These are phyloP conservation scores for Metarhizium guizhouense DNA, from an alignment of 2,329 filamentous ascomycete genomes.

Conservation along the genomic window DNA sequence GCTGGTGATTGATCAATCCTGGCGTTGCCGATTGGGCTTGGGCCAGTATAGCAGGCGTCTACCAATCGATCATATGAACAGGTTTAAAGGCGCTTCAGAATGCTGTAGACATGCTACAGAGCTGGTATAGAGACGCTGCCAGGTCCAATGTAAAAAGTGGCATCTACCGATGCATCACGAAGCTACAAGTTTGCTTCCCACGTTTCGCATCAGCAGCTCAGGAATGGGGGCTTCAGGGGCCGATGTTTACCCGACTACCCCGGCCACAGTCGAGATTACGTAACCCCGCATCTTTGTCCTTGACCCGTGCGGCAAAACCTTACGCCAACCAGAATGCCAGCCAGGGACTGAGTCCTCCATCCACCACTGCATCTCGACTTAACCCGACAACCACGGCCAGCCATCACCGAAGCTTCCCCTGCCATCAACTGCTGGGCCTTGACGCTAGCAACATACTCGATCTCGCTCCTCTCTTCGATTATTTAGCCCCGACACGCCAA, in stretches of 20 bases:
- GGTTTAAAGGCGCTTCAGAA: no score
- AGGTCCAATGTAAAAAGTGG: no score
- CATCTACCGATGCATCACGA: no score
- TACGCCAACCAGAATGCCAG: conserved; percentile 27
- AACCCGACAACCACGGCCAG: conserved; percentile 11
- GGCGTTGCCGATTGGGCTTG: no score
- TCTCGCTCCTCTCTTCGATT: conserved; percentile 8
- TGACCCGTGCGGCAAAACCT: conserved; percentile 29
- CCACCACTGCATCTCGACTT: conserved; percentile 20
- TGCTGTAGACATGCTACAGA: no score
- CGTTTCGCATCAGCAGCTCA: no score
- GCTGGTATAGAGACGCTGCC: no score
- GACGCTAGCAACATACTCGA: background rate
- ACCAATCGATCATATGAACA: no score
- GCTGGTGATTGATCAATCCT: no score
- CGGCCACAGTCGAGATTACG: background rate
- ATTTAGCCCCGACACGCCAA: conserved; percentile 14
- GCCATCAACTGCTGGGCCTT: conserved; percentile 7
- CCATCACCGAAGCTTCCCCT: conserved; percentile 17
- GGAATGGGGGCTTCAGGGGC: background rate
- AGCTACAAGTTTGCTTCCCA: no score
- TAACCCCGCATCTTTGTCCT: conserved; percentile 1
- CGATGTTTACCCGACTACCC: conserved; percentile 1
- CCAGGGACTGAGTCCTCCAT: conserved; percentile 30
- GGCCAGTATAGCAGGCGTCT: no score